Conservation (phyloP, 202 grass and related monocot species). For the Setaria italica region DNA sequence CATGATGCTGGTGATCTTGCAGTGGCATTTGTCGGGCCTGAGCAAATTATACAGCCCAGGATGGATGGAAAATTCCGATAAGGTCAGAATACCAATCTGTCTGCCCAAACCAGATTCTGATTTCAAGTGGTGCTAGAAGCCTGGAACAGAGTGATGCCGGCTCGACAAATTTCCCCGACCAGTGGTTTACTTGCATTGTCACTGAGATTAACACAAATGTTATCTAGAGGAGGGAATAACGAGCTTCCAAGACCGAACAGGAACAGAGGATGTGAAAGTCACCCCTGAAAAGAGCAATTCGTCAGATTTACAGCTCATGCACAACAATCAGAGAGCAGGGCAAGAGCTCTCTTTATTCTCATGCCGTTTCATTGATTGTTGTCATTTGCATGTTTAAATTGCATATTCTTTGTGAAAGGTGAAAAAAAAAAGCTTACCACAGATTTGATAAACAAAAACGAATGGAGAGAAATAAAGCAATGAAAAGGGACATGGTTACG, state of each 20-base stretch:
- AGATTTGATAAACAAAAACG: neutral
- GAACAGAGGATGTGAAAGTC: conserved; percentile 1
- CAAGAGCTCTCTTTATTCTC: neutral
- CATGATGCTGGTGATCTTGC: neutral
- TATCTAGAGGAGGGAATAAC: neutral
- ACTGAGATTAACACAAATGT: conserved; percentile 23
- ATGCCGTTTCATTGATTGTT: neutral
- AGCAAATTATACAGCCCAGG: neutral
- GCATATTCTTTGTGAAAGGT: neutral
- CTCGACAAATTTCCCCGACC: conserved; percentile 14
- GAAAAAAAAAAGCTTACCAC: neutral
- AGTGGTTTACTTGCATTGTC: conserved; percentile 14
- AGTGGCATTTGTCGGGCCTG: neutral
- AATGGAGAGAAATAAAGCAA: conserved; percentile 7
- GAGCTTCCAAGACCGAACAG: neutral
- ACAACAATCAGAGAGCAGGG: neutral
- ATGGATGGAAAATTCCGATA: neutral
- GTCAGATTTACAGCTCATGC: neutral
- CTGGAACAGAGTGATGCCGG: neutral
- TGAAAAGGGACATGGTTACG: neutral
- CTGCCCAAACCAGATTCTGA: neutral
- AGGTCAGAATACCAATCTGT: conserved; percentile 10
- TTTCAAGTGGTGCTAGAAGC: conserved; percentile 19
- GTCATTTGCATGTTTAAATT: neutral
- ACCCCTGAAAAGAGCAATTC: neutral